A percentile compares a stretch with the other conserved stretches of the same genome.
Evolutionary conservation across 2,329 filamentous ascomycete genomes (phyloP).

Genomic region (Huntiella savannae): DNA sequence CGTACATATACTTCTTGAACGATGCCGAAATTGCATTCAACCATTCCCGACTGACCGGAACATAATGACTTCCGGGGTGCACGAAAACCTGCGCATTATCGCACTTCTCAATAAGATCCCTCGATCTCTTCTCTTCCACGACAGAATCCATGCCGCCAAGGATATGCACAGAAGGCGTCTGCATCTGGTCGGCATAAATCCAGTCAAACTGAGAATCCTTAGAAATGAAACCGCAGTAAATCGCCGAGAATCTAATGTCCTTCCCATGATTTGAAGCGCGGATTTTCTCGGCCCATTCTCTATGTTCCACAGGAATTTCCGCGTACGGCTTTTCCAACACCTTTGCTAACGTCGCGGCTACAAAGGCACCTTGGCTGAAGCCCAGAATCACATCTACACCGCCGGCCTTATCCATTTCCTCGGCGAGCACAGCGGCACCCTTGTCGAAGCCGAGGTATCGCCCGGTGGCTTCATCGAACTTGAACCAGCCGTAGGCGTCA

Average conservation of each 20-base stretch:
- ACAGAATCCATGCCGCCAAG: slow-evolving; percentile 73
- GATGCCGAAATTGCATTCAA: slow-evolving; percentile 58
- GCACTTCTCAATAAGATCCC: slow-evolving; percentile 46
- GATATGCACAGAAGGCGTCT: slow-evolving; percentile 63
- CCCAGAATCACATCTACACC: slow-evolving; percentile 64
- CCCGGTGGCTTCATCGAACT: slow-evolving; percentile 43
- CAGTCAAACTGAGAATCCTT: slow-evolving; percentile 41
- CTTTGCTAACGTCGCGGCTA: slow-evolving; percentile 52
- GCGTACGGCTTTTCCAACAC: slow-evolving; percentile 40
- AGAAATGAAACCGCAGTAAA: slow-evolving; percentile 61
- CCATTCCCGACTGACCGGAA: slow-evolving; percentile 69
- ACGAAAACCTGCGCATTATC: slow-evolving; percentile 34
- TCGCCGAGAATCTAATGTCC: slow-evolving; percentile 49
- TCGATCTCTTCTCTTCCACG: slow-evolving; percentile 58
- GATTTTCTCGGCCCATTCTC: slow-evolving; percentile 25
- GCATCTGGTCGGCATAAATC: slow-evolving; percentile 51
- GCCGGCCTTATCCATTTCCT: slow-evolving; percentile 39
- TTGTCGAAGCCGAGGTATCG: slow-evolving; percentile 51
- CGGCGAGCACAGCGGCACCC: slow-evolving; percentile 45
- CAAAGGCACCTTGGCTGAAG: slow-evolving; percentile 62
- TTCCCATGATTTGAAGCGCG: slow-evolving; percentile 28
- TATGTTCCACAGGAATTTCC: slow-evolving; percentile 16
- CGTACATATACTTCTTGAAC: slow-evolving; percentile 27
- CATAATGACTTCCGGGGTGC: slow-evolving; percentile 79
- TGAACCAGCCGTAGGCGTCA: slow-evolving; percentile 69